Base-by-base conservation (phyloP, 139 green algal species). In the Chlorella vulgaris region DNA sequence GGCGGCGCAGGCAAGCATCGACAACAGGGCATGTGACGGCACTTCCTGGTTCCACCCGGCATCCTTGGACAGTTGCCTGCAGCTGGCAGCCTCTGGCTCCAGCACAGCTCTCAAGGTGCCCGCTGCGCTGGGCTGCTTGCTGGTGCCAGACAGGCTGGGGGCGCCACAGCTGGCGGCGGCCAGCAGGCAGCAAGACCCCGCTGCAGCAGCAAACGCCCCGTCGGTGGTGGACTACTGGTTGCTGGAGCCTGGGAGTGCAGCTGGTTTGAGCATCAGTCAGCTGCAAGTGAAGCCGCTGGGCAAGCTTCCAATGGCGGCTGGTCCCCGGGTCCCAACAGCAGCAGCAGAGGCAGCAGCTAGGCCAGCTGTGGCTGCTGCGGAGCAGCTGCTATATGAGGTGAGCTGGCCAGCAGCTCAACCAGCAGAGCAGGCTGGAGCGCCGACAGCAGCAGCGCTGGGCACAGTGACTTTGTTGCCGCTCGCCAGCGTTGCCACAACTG, bases 51-150 rank as follows among this genome's bases (percentile, higher is more conserved):
- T 95, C 3, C 82, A 93, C 58, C 88, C 89, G 18, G 87, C 91
- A 0, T 26, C 83, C 36, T 63, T 95, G 4, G 91, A 95, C 78
- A 84, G 75, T 61, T 81, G 83, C 31, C 86, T 95, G 53, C 91
- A 95, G 68, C 85, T 95, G 29, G 91, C 78, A 29, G 89, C 85
- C 19, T 60, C 79, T 2, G 38, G 19, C 7, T 35, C 33, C 74
- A 36, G 55, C 58, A 35, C n/a, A 10, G 50, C 38, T 0, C 73
- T 87, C 65, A 71, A 82, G 60, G 60, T 87, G 10, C 83, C 83
- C 2, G 77, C 78, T 36, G 62, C 68, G 2, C 39, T 84, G 68
- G 39, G 29, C 29, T 74, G 50, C 78, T 33, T 84, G 51, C 58
- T 50, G 4, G 8, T 78, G 2, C 8, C 53, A 28, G 78, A 70